Percentiles rank a stretch among this genome's conserved stretches.
phyloP scores from a whole-genome alignment of 108 stramenopile genomes.

The Aurantiochytrium sp. region DNA sequence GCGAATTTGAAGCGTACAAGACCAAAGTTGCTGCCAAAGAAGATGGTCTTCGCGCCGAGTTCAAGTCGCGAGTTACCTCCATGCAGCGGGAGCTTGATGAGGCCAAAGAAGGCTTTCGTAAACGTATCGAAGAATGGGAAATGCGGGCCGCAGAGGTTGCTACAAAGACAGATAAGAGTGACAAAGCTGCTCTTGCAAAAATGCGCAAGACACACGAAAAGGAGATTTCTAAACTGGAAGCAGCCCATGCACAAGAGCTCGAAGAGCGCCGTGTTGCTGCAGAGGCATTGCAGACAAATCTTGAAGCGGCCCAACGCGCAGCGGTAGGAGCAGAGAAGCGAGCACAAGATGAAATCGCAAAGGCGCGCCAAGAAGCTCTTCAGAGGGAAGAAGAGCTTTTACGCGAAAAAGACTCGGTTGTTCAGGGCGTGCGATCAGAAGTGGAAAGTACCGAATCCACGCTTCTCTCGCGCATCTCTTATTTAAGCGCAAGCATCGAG shows the following conservation, averaged over 20 bases:
- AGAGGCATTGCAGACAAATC: background rate
- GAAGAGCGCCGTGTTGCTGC: too few species aligned
- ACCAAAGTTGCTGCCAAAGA: background rate
- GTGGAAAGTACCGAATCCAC: background rate
- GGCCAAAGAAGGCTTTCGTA: background rate
- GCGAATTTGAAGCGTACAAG: background rate
- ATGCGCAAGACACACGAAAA: background rate
- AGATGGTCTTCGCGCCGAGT: background rate
- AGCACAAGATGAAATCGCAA: background rate
- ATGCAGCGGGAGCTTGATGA: slow-evolving; percentile 10
- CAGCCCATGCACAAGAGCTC: background rate
- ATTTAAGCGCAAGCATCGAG: background rate
- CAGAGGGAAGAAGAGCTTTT: background rate
- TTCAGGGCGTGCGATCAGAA: background rate
- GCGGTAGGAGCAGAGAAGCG: background rate
- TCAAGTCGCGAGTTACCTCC: background rate
- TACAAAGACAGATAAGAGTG: background rate
- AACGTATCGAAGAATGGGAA: background rate
- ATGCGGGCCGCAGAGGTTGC: background rate
- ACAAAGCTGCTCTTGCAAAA: background rate
- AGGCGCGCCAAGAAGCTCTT: background rate
- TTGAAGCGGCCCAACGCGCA: background rate
- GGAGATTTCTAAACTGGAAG: background rate
- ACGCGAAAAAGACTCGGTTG: background rate
- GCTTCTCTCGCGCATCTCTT: background rate